Conservation (phyloP, 2,329 filamentous ascomycete genomes). For the Didymella pinodella region DNA sequence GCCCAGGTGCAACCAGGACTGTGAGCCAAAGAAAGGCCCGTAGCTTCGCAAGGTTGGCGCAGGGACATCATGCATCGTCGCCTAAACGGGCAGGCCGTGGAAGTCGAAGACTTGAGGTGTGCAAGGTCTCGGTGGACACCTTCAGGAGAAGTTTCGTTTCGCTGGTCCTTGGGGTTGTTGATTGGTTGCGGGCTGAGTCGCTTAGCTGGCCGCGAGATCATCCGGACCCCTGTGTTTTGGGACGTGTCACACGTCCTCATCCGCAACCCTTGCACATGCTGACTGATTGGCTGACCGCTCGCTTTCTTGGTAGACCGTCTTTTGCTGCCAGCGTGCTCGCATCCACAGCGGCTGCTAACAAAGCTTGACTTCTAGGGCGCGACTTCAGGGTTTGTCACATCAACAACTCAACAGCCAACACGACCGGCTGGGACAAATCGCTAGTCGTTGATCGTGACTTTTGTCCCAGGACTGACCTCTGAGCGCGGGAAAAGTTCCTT, state of each 20-base stretch:
- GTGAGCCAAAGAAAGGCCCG: constrained; percentile 42
- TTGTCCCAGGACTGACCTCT: background rate
- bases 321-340: constrained; percentile 18
- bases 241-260: constrained; percentile 38
- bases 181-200: constrained; percentile 42
- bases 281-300: constrained; percentile 40
- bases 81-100: constrained; percentile 29
- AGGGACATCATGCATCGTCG: constrained; percentile 41
- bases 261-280: constrained; percentile 25
- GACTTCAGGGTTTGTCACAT: constrained; percentile 29
- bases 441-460: constrained; percentile 15
- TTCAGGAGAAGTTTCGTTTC: constrained; percentile 42
- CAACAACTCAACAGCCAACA: constrained; percentile 2
- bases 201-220: constrained; percentile 35
- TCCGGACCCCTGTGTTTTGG: constrained; percentile 42
- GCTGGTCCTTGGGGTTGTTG: constrained; percentile 18
- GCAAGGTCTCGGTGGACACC: constrained; percentile 25
- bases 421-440: constrained; percentile 28
- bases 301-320: constrained; percentile 24
- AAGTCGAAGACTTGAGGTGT: constrained; percentile 22
- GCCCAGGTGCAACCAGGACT: constrained; percentile 33
- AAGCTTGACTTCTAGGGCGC: constrained; percentile 30
- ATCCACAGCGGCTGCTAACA: constrained; percentile 27
- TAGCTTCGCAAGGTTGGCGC: constrained; percentile 27
- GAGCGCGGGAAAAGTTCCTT: constrained; percentile 9